Evolutionary conservation across 225 moss, liverwort and hornwort species (phyloP), one percentile per base, ranked within the genome.

Genomic region (Sphagnum contortum): DNA sequence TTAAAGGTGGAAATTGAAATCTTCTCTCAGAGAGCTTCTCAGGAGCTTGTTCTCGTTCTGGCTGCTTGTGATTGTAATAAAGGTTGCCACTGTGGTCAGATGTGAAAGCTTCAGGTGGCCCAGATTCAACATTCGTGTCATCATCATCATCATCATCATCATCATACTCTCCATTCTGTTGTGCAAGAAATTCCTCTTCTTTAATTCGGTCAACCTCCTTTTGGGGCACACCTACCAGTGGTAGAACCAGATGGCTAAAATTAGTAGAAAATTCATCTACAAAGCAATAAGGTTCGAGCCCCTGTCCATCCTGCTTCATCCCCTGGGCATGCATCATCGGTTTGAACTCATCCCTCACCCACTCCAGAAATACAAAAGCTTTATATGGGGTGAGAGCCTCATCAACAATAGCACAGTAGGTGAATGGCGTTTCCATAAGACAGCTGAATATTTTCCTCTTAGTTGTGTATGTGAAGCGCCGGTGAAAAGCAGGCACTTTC

Each of bases 381-480:
- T 68, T 75, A 3, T 11, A 4, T 64, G 77, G 80, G 29, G 77
- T 77, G 45, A 84, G 44, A 5, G 84, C 84, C 78, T 84, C 81
- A 49, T 84, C 81, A 70, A 75, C 64, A 44, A 84, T 75, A 4
- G 80, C 84, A 48, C 62, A 66, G 49, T 77, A 81, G 44, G 67
- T 77, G 50, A 84, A 75, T 10, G 48, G 51, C 29, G 44, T 70
- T 4, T 80, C 74, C 64, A 84, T 75, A 46, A 84, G 11, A n/a
- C 69, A 84, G 49, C 67, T 61, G 51, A 78, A 80, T 73, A 73
- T 75, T 2, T 75, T 77, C 48, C 81, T 70, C 49, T 69, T 75
- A 3, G 74, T 68, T 2, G 81, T 81, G 12, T 66, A 80, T 3
- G 77, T 56, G 52, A 72, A 84, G 5, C 71, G 75, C 9, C 59